These are phyloP conservation scores for Tylopilus sp. DNA, from an alignment of 1,284 basidiomycete species.

Conservation along the genomic window DNA sequence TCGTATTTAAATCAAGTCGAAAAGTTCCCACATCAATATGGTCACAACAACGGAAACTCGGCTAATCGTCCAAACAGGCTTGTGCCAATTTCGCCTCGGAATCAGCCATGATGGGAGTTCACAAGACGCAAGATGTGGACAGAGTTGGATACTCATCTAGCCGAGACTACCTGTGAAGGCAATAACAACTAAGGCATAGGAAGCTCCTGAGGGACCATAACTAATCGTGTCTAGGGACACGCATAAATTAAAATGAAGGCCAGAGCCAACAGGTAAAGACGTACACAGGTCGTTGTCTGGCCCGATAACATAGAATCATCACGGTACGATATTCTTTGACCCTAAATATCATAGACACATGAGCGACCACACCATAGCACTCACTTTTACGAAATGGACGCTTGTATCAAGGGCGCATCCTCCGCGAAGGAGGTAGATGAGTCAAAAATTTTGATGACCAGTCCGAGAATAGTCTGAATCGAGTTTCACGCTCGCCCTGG, in stretches of 20 bases:
- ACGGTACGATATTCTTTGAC: background rate
- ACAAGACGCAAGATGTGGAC: too few species aligned
- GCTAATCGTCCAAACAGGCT: background rate
- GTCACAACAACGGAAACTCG: background rate
- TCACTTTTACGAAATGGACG: background rate
- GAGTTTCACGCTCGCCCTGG: slow-evolving; percentile 26
- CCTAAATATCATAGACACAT: background rate
- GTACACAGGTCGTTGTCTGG: too few species aligned
- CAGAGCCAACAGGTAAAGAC: background rate
- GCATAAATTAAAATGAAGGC: too few species aligned
- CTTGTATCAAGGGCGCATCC: background rate
- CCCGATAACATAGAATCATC: too few species aligned
- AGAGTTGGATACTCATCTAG: too few species aligned
- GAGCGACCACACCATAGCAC: background rate
- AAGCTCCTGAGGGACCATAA: too few species aligned
- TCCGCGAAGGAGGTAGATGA: slow-evolving; percentile 19
- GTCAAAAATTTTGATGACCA: slow-evolving; percentile 17
- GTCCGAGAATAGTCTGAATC: slow-evolving; percentile 37
- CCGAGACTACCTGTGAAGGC: too few species aligned
- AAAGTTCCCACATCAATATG: background rate
- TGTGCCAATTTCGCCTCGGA: background rate
- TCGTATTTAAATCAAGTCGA: background rate
- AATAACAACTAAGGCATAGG: too few species aligned
- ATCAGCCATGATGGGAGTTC: too few species aligned
- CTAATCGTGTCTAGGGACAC: too few species aligned